These are phyloP conservation scores for Tillandsia fasciculata DNA, from an alignment of 176 grass and related monocot species.

Conservation along the genomic window DNA sequence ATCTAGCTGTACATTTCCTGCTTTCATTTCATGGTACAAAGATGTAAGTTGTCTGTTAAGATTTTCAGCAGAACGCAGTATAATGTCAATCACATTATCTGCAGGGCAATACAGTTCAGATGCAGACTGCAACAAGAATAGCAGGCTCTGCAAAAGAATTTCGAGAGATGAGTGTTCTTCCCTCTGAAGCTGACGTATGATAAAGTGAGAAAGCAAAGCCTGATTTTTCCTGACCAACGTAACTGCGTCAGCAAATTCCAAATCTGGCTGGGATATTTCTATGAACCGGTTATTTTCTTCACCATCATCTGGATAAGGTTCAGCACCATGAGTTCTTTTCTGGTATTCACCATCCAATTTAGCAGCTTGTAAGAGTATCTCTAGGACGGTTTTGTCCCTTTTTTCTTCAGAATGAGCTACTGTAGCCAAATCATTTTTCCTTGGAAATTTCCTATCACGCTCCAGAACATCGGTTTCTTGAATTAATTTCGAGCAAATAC, in stretches of 20 bases:
- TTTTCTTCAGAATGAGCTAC: slow-evolving; percentile 56
- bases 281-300: slow-evolving; percentile 41
- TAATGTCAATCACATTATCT: slow-evolving; percentile 74
- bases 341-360: slow-evolving; percentile 64
- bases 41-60: slow-evolving; percentile 56
- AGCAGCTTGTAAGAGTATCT: slow-evolving; percentile 78
- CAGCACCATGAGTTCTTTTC: slow-evolving; percentile 27
- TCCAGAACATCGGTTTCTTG: slow-evolving; percentile 31
- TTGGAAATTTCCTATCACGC: slow-evolving; percentile 28
- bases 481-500: slow-evolving; percentile 43
- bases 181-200: slow-evolving; percentile 61
- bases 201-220: slow-evolving; percentile 60
- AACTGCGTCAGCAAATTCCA: slow-evolving; percentile 57
- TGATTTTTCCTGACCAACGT: slow-evolving; percentile 96
- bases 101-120: slow-evolving; percentile 69
- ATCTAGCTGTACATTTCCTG: slow-evolving; percentile 39
- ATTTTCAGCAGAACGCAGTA: slow-evolving; percentile 68
- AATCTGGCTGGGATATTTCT: slow-evolving; percentile 52
- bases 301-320: slow-evolving; percentile 33
- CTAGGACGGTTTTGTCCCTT: slow-evolving; percentile 71
- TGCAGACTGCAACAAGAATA: slow-evolving; percentile 86
- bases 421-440: slow-evolving; percentile 40
- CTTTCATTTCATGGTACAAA: slow-evolving; percentile 50
- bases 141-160: slow-evolving; percentile 74
- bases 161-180: slow-evolving; percentile 53